phyloP scores from a whole-genome alignment of 192 early-diverging fungal genomes.

The Chytriomyces hyalinus region DNA sequence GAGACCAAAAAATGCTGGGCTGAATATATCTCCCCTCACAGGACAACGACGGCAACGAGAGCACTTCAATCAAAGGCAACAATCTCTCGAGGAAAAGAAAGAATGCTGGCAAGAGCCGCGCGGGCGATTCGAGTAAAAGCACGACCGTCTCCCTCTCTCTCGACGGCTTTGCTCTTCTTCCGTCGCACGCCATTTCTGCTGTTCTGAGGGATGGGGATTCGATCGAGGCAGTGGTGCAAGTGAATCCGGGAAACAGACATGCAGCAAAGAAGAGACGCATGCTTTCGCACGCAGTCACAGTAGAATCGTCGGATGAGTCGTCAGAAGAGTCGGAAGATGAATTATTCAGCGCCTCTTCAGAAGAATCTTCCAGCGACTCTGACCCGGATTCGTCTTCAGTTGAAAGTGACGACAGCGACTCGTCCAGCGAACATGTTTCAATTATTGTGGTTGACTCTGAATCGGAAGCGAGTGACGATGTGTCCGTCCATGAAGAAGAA shows the following conservation, averaged over 20 bases:
- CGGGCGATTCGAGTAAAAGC: background rate
- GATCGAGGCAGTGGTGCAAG: background rate
- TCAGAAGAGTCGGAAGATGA: background rate
- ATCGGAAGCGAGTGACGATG: background rate
- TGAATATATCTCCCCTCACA: too few species aligned
- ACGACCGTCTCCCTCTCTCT: background rate
- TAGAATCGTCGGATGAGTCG: background rate
- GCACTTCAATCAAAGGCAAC: too few species aligned
- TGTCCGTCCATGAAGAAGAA: background rate
- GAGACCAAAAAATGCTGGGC: too few species aligned
- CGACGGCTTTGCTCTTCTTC: constrained; percentile 24
- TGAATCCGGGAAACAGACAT: background rate
- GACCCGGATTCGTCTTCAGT: background rate
- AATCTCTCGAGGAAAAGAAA: too few species aligned
- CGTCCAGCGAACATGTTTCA: background rate
- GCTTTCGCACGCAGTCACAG: background rate
- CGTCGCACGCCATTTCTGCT: background rate
- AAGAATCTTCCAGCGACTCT: background rate
- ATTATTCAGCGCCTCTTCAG: background rate
- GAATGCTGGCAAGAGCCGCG: background rate
- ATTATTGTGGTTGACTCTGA: background rate
- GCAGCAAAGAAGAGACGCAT: background rate
- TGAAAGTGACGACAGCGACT: background rate
- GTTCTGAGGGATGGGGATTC: constrained; percentile 14
- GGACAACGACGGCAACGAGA: too few species aligned